Evolutionary conservation across 2,329 filamentous ascomycete genomes (phyloP).

Genomic region (Arthrobotrys iridis): DNA sequence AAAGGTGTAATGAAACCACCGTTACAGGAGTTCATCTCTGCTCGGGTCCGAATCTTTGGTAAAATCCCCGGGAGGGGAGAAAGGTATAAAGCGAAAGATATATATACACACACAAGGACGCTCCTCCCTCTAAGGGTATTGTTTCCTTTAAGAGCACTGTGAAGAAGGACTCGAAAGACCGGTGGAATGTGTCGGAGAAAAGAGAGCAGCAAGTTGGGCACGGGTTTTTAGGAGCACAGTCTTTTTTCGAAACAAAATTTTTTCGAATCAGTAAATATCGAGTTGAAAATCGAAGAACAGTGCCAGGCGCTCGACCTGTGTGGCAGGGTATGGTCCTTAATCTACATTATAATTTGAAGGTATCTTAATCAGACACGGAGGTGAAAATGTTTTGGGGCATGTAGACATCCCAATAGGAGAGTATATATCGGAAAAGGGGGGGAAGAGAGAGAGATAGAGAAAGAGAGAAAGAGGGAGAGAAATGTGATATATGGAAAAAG

Average conservation of each 20-base stretch:
- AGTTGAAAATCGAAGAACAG: not conserved
- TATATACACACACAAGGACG: not conserved
- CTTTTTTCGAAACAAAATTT: too few species aligned
- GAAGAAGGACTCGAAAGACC: not conserved
- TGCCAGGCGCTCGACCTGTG: not conserved
- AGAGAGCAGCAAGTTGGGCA: not conserved
- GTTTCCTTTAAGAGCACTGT: not conserved
- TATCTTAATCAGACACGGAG: constrained; percentile 48
- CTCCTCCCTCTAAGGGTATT: not conserved
- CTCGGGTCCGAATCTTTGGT: not conserved
- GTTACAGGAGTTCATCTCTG: not conserved
- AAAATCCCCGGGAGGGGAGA: not conserved
- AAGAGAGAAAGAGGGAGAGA: not conserved
- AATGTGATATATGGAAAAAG: not conserved
- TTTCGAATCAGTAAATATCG: not conserved
- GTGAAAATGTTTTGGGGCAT: not conserved
- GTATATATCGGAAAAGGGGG: not conserved
- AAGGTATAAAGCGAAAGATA: not conserved
- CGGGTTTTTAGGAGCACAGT: not conserved
- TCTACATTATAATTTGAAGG: constrained; percentile 51
- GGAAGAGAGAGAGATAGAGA: not conserved
- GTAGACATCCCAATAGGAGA: not conserved
- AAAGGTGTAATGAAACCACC: not conserved
- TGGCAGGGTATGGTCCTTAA: constrained; percentile 26
- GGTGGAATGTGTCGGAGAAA: not conserved